Evolutionary conservation across 83 land plant species (phyloP), one percentile per base, ranked within the genome.

Genomic region (Picea engelmannii): DNA sequence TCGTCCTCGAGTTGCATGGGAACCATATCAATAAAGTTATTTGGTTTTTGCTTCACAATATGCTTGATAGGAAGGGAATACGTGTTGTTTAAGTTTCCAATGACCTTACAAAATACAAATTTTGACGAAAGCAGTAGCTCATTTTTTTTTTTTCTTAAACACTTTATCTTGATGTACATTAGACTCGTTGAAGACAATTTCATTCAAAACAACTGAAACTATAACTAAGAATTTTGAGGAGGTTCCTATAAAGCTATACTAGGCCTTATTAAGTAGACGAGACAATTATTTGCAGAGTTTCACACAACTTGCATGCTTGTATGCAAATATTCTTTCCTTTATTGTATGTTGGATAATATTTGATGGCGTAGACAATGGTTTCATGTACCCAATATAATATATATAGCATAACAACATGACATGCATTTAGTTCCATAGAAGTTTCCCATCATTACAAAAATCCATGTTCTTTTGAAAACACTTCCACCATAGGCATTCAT

Each of bases 201-300:
- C 12, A 24, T 67, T 24, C 35, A 27, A 67, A 67, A 38, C 70
- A 76, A 59, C 61, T 76, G 62, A 27, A 76, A 67, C 38, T 25
- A 67, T 67, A 78, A 64, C 24, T 24, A 78, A 67, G 70, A 67
- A 38, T 67, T 25, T 67, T 13, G 5, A 67, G 15, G 35, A 67
- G 70, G 70, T 24, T 1, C 11, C 15, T 13, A 13, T 67, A n/a
- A 7, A 64, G 16, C 23, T 7, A 64, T 64, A 21, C 3, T 64
- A n/a, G 0, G 25, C 25, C 66, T 58, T 58, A 4, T 13, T 13
- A 58, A 58, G 60, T 58, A 58, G 15, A 58, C 3, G 60, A 15
- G 16, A 58, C 16, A 58, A 58, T 58, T 58, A 58, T 58, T 58
- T 58, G 60, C 17, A 58, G 17, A 58, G 60, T 58, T 58, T 15